Evolutionary conservation across 164 flowering plant species (phyloP), one percentile per base, ranked within the genome.

Genomic region (Vitis rupestris): DNA sequence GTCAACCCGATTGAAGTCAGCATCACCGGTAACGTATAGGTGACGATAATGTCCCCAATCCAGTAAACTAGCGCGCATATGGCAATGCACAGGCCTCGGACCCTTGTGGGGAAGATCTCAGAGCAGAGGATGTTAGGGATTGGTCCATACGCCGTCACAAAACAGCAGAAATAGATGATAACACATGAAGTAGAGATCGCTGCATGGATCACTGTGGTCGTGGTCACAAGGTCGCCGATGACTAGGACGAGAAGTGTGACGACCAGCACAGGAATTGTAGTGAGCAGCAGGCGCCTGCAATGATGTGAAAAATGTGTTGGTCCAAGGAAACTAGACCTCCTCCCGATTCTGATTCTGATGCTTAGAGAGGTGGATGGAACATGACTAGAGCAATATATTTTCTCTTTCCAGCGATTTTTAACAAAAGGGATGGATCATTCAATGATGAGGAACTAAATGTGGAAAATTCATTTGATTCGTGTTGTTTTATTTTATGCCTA

Each of bases 21-120:
- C 81, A 83, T 61, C 55, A 78, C 80, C 15, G 86, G 88, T 17
- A 81, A 75, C 1, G 88, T 70, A 74, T 85, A 83, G 50, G 88
- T 85, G 12, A 85, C 86, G 30, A 85, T 78, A 57, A 85, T 82
- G 73, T 83, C 84, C 2, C 81, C 61, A 2, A 83, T 71, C 88
- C 86, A 85, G 82, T 56, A 85, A 16, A 75, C 82, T 30, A 85
- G 29, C 19, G 85, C 85, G 31, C 88, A 85, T 29, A 85, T 81
- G 23, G 86, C 85, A 50, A 85, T 85, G 81, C 86, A 85, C 61
- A 85, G 77, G 37, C 86, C 86, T 58, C 86, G 79, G n/a, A 85
- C 86, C 49, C 84, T 72, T 3, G 86, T 83, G 1, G 86, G 86
- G 76, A 85, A 85, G 51, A 85, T 85, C 72, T 85, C 88, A 0